Evolutionary conservation across 2,329 filamentous ascomycete species (phyloP), one percentile per base, ranked within the genome.

Genomic region (Aureobasidium pullulans): DNA sequence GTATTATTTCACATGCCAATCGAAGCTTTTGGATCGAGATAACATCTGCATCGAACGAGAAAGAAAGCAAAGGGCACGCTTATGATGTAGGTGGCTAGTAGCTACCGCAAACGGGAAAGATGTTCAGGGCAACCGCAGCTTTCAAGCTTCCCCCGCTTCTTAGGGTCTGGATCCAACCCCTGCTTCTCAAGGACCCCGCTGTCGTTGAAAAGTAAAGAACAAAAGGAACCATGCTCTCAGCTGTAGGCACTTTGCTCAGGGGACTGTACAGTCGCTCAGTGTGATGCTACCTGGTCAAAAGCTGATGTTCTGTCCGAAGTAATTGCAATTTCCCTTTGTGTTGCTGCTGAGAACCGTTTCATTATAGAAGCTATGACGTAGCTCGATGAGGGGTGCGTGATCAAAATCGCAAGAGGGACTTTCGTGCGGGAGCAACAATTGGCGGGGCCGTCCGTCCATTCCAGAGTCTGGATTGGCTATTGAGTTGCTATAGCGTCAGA

Each of bases 391-490:
- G 52, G 52, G 52, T 57, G 54, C 54, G 42, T 57, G 54, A 57
- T 32, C 54, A 48, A 37, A 31, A 11, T 13, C 10, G 19, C 31
- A 31, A 40, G 37, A 40, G 42, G 52, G 32, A 31, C 28, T 54
- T 52, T 34, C 19, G 40, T 57, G 29, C 42, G 29, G n/a, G 28
- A 57, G 54, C 43, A 57, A 48, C 43, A 57, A 57, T 48, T 57
- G 43, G 54, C 54, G 54, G 54, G 54, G 54, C 42, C 34, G 42
- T 37, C 43, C 32, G 6, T 48, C 53, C 54, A 57, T 57, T 57
- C 54, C 54, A 47, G 16, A 31, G 10, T 47, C 42, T 44, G 29
- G 52, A 56, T 56, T 56, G 53, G 42, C 34, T 37, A 46, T 48
- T 32, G 32, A 28, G 43, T 57, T 39, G 43, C 31, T 40, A 32